Conservation (phyloP, 1,284 basidiomycete species). For the Boletus mariae region DNA sequence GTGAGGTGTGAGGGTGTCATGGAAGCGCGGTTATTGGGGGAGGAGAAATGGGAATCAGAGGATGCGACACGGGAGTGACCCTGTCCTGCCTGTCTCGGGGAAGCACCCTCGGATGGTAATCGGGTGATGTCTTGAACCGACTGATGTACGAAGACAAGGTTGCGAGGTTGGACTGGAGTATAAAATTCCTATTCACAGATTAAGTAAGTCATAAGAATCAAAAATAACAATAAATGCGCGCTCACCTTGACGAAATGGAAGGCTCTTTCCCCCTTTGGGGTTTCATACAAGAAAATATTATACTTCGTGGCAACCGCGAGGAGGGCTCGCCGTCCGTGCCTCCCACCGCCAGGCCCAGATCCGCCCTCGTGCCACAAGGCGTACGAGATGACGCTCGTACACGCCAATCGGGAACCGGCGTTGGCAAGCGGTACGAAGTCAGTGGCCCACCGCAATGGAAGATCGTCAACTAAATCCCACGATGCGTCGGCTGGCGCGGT, state of each 20-base stretch:
- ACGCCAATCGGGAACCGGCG: conserved; percentile 59
- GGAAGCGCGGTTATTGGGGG: conserved; percentile 22
- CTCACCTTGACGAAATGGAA: conserved; percentile 73
- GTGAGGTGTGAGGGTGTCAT: conserved; percentile 32
- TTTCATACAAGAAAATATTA: conserved; percentile 72
- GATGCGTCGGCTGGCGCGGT: conserved; percentile 44
- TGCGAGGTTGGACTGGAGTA: conserved; percentile 61
- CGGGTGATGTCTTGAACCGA: conserved; percentile 50
- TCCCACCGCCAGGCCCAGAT: conserved; percentile 32
- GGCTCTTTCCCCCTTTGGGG: conserved; percentile 74
- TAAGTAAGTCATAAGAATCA: not conserved
- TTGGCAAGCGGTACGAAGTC: conserved; percentile 73
- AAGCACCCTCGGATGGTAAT: conserved; percentile 41
- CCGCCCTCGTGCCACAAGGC: conserved; percentile 60
- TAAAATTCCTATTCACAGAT: conserved; percentile 67
- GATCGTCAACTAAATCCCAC: conserved; percentile 75
- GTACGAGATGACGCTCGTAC: conserved; percentile 58
- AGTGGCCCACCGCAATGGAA: conserved; percentile 75
- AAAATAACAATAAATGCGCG: not conserved
- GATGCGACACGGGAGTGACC: conserved; percentile 26
- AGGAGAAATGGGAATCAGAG: conserved; percentile 18
- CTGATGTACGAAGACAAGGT: conserved; percentile 67
- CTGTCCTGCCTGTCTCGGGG: conserved; percentile 24
- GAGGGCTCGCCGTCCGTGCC: conserved; percentile 53
- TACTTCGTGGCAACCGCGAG: conserved; percentile 74